These are phyloP conservation scores for Conticribra weissflogii DNA, from an alignment of 108 stramenopile species.

Conservation along the genomic window DNA sequence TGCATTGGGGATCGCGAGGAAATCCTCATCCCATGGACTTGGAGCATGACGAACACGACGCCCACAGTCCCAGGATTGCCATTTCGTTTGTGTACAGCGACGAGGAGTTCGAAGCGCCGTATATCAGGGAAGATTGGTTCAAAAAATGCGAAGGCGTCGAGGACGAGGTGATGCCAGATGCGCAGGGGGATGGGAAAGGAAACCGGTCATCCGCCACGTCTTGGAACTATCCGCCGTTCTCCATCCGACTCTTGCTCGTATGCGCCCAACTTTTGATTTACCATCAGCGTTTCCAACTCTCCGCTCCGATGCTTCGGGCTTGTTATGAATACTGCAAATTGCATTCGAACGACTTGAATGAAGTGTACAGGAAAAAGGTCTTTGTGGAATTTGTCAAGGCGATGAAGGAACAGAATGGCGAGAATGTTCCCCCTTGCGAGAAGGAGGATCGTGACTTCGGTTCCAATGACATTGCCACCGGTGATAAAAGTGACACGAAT, in stretches of 20 bases:
- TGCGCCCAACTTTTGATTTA: conserved; percentile 81
- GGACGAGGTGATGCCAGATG: no score
- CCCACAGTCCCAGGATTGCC: conserved; percentile 71
- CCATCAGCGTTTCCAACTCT: conserved; percentile 70
- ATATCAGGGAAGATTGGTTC: conserved; percentile 33
- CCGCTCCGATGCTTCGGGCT: conserved; percentile 43
- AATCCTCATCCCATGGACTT: conserved; percentile 24
- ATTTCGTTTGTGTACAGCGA: conserved; percentile 78
- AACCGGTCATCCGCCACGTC: no score
- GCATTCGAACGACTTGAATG: conserved; percentile 57
- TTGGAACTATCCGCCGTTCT: conserved; percentile 53
- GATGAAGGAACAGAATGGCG: conserved; percentile 58
- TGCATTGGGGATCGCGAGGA: conserved; percentile 79
- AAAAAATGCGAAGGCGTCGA: conserved; percentile 7
- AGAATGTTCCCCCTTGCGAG: not conserved
- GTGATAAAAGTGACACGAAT: not conserved
- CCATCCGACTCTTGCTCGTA: conserved; percentile 67
- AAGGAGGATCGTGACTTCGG: not conserved
- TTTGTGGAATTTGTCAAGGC: conserved; percentile 78
- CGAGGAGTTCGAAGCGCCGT: conserved; percentile 62
- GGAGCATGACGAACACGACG: no score
- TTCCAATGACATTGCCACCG: not conserved
- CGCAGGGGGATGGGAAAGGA: no score
- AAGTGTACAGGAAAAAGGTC: conserved; percentile 70
- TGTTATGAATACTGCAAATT: conserved; percentile 72